Evolutionary conservation across 768 basidiomycete species (phyloP), one percentile per base, ranked within the genome.

Genomic region (Trametopsis cervina): DNA sequence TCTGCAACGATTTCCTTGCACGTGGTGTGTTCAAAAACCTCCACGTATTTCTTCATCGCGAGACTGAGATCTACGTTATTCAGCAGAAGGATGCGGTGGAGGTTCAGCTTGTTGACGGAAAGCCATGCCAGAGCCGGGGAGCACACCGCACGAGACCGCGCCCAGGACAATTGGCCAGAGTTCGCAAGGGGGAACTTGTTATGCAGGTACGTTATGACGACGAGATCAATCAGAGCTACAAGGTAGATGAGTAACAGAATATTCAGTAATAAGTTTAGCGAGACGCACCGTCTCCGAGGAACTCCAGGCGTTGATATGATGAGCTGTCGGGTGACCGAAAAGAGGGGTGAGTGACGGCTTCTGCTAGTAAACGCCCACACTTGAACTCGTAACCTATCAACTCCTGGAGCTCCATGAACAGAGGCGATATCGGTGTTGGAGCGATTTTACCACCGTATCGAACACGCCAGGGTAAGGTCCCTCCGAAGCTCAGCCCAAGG

Each of bases 261-360:
- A 33, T 33, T 33, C 7, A n/a, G n/a, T n/a, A n/a, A n/a, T n/a
- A n/a, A n/a, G n/a, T n/a, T n/a, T n/a, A n/a, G n/a, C n/a, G n/a
- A n/a, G n/a, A n/a, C 80, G 66, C 61, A 91, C 90, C 87, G 60
- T 95, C 92, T 25, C 92, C 92, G 2, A 95, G 73, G 56, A 91
- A 93, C 57, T 95, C 92, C 10, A 93, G 68, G 12, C 92, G 77
- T 52, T 95, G 85, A 63, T 94, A 94, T 2, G 86, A 88, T 4
- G 77, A 68, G 9, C 71, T 71, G 11, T 72, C 74, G 1, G 65
- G 61, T 2, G 63, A 63, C 9, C 73, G 69, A 55, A 87, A 87
- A 0, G 88, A 89, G 0, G 90, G 85, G 60, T 95, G 92, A 0
- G 88, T 90, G n/a, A 91, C 65, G 7, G 90, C 89, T 65, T 91